phyloP scores from a whole-genome alignment of 306 rosid species.

The Calophaca sinica region DNA sequence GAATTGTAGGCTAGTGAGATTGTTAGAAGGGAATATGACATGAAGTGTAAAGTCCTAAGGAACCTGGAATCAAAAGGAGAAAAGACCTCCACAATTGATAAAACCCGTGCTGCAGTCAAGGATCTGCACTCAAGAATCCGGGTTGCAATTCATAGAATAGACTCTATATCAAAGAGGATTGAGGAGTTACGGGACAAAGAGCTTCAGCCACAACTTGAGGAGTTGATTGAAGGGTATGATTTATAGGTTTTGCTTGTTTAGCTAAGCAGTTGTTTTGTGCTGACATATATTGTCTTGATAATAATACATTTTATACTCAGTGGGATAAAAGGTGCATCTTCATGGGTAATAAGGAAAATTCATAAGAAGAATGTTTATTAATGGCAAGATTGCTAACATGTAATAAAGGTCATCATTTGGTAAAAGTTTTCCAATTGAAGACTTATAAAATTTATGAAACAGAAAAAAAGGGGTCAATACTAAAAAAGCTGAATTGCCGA shows the following conservation, averaged over 20 bases:
- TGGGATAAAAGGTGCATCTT: constrained; percentile 20
- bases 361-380: neutral
- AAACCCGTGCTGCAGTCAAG: constrained; percentile 86
- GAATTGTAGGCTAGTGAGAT: constrained; percentile 80
- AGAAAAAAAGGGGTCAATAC: neutral
- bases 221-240: constrained; percentile 86
- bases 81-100: constrained; percentile 64
- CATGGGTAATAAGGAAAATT: neutral
- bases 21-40: constrained; percentile 83
- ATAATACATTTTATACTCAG: neutral
- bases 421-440: neutral
- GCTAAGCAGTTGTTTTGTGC: constrained; percentile 13
- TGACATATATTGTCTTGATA: neutral
- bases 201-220: constrained; percentile 97
- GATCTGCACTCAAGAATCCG: constrained; percentile 91
- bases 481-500: neutral
- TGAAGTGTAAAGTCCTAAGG: constrained; percentile 78
- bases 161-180: constrained; percentile 91
- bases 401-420: neutral
- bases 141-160: constrained; percentile 84
- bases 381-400: neutral
- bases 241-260: constrained; percentile 34
- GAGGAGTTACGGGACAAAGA: constrained; percentile 92
- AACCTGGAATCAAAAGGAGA: constrained; percentile 79
- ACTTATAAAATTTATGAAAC: neutral